Base-by-base conservation (phyloP, 1,284 basidiomycete species). In the Ganoderma resinaceum region DNA sequence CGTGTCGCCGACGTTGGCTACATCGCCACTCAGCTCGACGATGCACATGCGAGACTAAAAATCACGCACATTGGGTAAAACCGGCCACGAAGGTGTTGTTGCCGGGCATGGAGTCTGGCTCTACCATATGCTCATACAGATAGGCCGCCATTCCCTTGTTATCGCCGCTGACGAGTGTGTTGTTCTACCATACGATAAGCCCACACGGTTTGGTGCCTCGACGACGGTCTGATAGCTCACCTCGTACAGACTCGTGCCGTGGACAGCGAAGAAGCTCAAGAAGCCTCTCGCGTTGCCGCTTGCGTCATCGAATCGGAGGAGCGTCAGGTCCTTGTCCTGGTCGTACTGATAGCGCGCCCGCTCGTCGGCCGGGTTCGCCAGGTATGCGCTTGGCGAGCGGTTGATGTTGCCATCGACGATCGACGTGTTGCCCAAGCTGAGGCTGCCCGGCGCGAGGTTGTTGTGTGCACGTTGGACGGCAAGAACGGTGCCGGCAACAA, bases 101-200 rank as follows among this genome's bases (percentile, higher is more conserved):
- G 55, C 93, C 92, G 0, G 93, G 92, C 83, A 88, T 84, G 0
- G 86, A 72, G 68, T 82, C 73, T 0, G 92, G 92, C 74, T 94
- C 90, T 1, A 88, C 82, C 67, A 82, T 84, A 90, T 90, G 80
- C 82, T 94, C 93, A 70, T 92, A 94, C 18, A 94, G 76, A 77
- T 87, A 90, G 12, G 92, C 92, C 5, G 92, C 91, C 90, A 94
- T 93, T 31, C 93, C 93, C 77, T 94, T 94, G 81, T 94, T 94
- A 78, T 94, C 92, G 5, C 84, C 81, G 76, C 91, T 93, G 38
- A 94, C 85, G 12, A 94, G 81, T 0, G 92, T 93, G 71, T 93
- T 94, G 76, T 94, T 94, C 91, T 92, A 70, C 33, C 46, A 18
- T 40, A 67, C 52, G 16, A 46, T 35, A 60, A 61, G 58, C 66